phyloP scores from a whole-genome alignment of 192 early-diverging fungal genomes.

The Dissophora globulifera region DNA sequence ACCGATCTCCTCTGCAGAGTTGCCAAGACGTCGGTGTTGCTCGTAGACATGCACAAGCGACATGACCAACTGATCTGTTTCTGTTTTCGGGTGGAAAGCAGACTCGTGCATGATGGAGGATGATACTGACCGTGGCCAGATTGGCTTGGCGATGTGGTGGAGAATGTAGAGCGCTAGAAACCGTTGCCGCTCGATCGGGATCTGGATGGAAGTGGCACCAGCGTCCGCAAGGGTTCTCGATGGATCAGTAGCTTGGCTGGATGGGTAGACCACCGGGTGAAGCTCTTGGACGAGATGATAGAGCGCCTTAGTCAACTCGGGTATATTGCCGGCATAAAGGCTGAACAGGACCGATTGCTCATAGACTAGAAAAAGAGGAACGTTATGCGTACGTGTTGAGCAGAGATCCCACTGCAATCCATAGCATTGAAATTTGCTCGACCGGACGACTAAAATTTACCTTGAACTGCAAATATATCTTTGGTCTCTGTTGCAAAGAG shows the following conservation, averaged over 20 bases:
- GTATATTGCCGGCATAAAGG: slow-evolving; percentile 43
- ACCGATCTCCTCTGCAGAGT: background rate
- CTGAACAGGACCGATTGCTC: slow-evolving; percentile 37
- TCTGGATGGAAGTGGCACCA: background rate
- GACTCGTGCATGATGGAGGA: background rate
- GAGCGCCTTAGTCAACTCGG: slow-evolving; percentile 46
- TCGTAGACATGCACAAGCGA: slow-evolving; percentile 22
- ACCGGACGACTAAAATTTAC: no score
- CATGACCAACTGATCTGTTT: slow-evolving; percentile 21
- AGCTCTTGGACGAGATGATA: slow-evolving; percentile 34
- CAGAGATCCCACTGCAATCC: no score
- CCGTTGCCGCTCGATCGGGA: slow-evolving; percentile 23
- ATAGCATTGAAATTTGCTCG: no score
- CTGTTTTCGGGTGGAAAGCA: slow-evolving; percentile 21
- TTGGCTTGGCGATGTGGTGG: slow-evolving; percentile 15
- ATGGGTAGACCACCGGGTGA: slow-evolving; percentile 17
- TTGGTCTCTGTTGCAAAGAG: slow-evolving; percentile 32
- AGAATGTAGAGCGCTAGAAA: slow-evolving; percentile 39
- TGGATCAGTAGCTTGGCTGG: background rate
- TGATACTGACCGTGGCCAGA: background rate
- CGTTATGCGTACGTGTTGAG: background rate
- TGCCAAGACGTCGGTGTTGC: slow-evolving; percentile 4
- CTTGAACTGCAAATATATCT: slow-evolving; percentile 36
- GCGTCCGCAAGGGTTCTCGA: background rate
- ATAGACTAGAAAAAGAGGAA: slow-evolving; percentile 21